Base-by-base conservation (phyloP, 805 yeast species). In the Ogataea zsoltii region DNA sequence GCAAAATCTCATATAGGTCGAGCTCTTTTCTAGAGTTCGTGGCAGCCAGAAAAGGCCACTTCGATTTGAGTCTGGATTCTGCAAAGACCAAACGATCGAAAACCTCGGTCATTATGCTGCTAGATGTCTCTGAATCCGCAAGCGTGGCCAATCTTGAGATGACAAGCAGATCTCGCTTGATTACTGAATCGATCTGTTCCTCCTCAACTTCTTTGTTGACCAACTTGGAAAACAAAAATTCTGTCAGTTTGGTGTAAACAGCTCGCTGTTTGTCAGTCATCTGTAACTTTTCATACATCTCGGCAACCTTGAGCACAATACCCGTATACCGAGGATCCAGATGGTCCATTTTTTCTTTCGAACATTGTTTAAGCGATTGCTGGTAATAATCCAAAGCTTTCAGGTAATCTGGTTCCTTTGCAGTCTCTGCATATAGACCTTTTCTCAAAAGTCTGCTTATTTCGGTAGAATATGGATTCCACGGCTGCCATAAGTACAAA, bases 291-390 rank as follows among this genome's bases (percentile, higher is more conserved):
- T 88, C 96, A 60, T 80, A 87, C 89, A 89, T 85, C 58, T 90
- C 96, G 10, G 85, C 96, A 29, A 88, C 70, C 58, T 91, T 88
- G 62, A 92, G 71, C 58, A 91, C 96, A 42, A 92, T 79, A 0
- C 97, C 97, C 0, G 97, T 91, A 63, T 87, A 91, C 58, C 87
- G 92, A 58, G 88, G 94, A 45, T 80, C 72, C 26, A 85, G 55
- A 10, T 75, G 76, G 50, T 79, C 77, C 67, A 88, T 62, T 0
- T 72, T 74, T 37, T 80, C 66, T 21, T 73, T 68, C 30, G 81
- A 75, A 32, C 89, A 83, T 50, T 78, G 75, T 23, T 79, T 72
- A 21, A 90, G 67, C 0, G 96, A 96, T 51, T 84, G 83, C 35
- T 88, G 74, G 65, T 91, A 92, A 55, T 76, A 72, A 46, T 77